Percentiles rank a stretch among this genome's conserved stretches.
Conservation (phyloP, 192 early-diverging fungal genomes). For the Entophlyctis helioformis region DNA sequence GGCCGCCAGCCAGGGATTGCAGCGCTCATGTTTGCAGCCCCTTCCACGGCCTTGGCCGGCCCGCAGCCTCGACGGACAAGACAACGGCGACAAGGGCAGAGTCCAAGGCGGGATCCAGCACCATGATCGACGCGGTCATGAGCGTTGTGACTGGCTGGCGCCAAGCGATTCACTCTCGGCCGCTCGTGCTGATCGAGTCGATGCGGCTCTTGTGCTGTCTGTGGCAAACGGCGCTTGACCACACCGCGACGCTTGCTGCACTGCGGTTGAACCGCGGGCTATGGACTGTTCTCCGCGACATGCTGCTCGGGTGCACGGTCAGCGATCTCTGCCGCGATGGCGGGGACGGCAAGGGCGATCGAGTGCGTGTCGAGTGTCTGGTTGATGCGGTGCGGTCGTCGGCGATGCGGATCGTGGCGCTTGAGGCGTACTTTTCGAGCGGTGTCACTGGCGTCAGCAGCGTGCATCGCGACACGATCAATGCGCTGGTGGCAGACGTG, state of each 20-base stretch:
- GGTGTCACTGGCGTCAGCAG: neutral
- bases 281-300: conserved; percentile 14
- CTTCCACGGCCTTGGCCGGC: neutral
- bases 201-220: conserved; percentile 16
- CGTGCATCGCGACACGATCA: no score
- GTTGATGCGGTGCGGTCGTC: conserved; percentile 3
- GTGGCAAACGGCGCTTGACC: conserved; percentile 21
- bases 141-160: no score
- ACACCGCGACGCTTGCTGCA: conserved; percentile 11
- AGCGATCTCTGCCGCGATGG: no score
- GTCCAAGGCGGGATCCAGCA: neutral
- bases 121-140: no score
- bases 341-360: no score
- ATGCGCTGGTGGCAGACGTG: no score
- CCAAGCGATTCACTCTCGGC: conserved; percentile 10
- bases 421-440: conserved; percentile 12
- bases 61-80: neutral
- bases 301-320: conserved; percentile 10
- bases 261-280: conserved; percentile 10
- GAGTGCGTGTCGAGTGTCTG: no score
- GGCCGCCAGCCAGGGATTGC: conserved; percentile 32
- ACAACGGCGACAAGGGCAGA: neutral
- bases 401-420: conserved; percentile 14
- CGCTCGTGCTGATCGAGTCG: conserved; percentile 1
- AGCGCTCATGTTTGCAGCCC: conserved; percentile 18